Base-by-base conservation (phyloP, 495 filamentous ascomycete genomes). In the Aspergillus cristatus region DNA sequence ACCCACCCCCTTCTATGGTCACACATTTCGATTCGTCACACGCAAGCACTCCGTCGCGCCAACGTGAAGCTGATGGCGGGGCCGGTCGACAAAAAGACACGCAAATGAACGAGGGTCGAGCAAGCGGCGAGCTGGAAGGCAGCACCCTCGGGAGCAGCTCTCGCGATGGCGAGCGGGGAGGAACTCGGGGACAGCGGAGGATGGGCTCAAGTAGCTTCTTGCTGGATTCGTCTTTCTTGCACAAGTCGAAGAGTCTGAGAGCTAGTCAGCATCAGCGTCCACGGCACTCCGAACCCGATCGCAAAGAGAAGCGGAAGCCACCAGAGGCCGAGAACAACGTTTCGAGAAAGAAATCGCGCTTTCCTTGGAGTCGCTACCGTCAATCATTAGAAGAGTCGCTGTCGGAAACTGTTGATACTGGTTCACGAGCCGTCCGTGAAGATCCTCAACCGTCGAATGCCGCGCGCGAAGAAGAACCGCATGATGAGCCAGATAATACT, bases 201-300 rank as follows among this genome's bases (percentile, higher is more conserved):
- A 57, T 55, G 30, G 63, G 45, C 47, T 67, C 68, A 1, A 50
- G 68, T 35, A 60, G 67, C 12, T 74, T 74, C 20, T 40, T 74
- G 17, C 38, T 74, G 24, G 67, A 68, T 35, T 60, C 62, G 3
- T 43, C 48, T 7, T 53, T 54, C 14, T 13, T 64, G 10, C 62
- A 59, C 17, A 51, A 52, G 8, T 46, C 62, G 6, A 58, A 42
- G 24, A 54, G 51, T 32, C 41, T 54, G 7, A 46, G 51, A 25
- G 41, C 52, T 2, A 47, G 43, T 34, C 20, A 24, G 20, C 44
- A 53, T 17, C 50, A 63, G 22, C 53, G 43, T 16, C 24, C 50
- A 20, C 50, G 42, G 15, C 56, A 44, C 28, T 51, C 55, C 6
- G 58, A 62, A 29, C 34, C 49, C 14, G 47, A 50, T 26, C 15